Conservation (phyloP, 2,329 filamentous ascomycete genomes). For the Trichophyton verrucosum region DNA sequence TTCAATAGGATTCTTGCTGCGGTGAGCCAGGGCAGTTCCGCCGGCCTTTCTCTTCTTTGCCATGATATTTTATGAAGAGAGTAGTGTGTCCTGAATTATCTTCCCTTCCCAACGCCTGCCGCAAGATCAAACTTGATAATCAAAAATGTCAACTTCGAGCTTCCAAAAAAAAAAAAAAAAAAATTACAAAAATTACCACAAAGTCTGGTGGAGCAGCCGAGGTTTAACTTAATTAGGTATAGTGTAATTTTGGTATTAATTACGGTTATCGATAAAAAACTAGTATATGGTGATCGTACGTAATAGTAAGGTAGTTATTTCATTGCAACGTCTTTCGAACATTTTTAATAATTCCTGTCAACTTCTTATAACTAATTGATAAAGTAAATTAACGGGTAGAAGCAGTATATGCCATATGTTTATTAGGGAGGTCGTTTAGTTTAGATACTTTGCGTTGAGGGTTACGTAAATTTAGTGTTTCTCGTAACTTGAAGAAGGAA, state of each 20-base stretch:
- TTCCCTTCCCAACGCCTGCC: background rate
- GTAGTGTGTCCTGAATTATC: background rate
- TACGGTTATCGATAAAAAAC: background rate
- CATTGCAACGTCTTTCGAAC: background rate
- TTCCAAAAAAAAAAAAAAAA: background rate
- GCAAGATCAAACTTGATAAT: background rate
- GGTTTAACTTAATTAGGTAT: background rate
- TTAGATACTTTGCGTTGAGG: background rate
- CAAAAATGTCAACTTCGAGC: background rate
- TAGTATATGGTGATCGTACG: background rate
- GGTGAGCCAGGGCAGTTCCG: slow-evolving; percentile 37
- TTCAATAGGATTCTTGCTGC: slow-evolving; percentile 22
- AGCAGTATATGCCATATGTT: background rate
- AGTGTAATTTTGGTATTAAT: background rate
- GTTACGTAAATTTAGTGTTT: background rate
- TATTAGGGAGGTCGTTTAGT: too few relatives aligned
- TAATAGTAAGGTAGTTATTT: background rate
- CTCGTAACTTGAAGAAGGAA: background rate
- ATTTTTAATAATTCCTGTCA: background rate
- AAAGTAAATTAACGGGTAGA: too few relatives aligned
- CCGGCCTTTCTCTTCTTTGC: slow-evolving; percentile 57
- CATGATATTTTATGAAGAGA: slow-evolving; percentile 26
- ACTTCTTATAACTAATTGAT: background rate
- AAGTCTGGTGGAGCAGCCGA: background rate
- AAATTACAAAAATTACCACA: background rate